These are phyloP conservation scores for Phytophthora melonis DNA, from an alignment of 352 stramenopile species.

Conservation along the genomic window DNA sequence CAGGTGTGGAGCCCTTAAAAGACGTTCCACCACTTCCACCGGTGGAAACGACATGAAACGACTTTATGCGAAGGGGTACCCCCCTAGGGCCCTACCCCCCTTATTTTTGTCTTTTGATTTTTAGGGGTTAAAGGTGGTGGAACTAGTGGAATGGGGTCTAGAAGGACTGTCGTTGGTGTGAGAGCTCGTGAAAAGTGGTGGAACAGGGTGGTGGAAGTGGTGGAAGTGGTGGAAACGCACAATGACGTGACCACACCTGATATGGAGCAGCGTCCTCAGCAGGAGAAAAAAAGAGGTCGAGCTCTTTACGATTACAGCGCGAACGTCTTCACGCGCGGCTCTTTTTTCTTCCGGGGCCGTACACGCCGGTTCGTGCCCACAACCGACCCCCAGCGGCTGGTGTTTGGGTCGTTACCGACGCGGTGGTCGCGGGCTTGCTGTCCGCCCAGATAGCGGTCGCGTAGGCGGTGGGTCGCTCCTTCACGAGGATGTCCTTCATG, in stretches of 20 bases:
- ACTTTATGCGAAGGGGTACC: neutral
- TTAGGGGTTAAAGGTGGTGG: neutral
- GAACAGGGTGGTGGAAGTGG: no score
- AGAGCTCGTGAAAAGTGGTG: no score
- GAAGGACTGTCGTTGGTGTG: no score
- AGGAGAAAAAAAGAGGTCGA: neutral
- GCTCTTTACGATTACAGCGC: neutral
- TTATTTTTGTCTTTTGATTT: no score
- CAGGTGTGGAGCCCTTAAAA: neutral
- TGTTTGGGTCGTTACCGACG: neutral
- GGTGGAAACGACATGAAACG: neutral
- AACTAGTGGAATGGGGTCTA: neutral
- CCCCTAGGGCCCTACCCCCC: neutral
- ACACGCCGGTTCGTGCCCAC: neutral
- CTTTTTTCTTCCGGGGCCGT: neutral
- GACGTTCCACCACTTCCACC: neutral
- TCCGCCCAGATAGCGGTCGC: neutral
- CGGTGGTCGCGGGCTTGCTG: no score
- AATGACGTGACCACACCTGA: no score
- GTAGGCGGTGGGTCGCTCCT: neutral
- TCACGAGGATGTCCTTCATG: constrained; percentile 27
- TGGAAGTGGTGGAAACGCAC: no score
- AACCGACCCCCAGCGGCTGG: neutral
- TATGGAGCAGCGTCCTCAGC: no score
- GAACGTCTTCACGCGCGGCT: neutral